Evolutionary conservation across 1,139 yeast species (phyloP).

Genomic region (Hansenula lynferdii): DNA sequence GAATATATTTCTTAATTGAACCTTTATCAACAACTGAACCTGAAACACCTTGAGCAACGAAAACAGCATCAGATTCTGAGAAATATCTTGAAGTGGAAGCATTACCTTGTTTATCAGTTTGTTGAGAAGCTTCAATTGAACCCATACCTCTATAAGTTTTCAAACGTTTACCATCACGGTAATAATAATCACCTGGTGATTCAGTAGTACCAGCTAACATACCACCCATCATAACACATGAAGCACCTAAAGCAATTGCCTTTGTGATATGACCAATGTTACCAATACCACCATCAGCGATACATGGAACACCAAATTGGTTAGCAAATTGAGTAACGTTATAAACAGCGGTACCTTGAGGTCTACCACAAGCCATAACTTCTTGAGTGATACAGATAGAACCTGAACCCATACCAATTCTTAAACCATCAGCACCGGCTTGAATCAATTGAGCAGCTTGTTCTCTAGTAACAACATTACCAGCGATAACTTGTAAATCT

Average conservation of each 20-base stretch:
- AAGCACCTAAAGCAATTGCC: conserved; percentile 96
- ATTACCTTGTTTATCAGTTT: conserved; percentile 80
- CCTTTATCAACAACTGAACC: conserved; percentile 98
- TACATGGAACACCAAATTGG: conserved; percentile 91
- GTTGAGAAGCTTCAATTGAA: conserved; percentile 98
- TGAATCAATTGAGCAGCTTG: conserved; percentile 95
- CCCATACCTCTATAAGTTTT: conserved; percentile 99
- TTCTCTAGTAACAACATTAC: conserved; percentile 98
- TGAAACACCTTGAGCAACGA: conserved; percentile 98
- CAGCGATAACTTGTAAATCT: conserved; percentile 85
- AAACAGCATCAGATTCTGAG: conserved; percentile 90
- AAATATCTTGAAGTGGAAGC: conserved; percentile 98
- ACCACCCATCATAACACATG: conserved; percentile 99
- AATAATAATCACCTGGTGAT: conserved; percentile 98
- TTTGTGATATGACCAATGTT: conserved; percentile 98
- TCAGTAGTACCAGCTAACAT: conserved; percentile 98
- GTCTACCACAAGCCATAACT: conserved; percentile 99
- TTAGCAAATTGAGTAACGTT: conserved; percentile 84
- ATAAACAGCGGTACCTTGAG: conserved; percentile 97
- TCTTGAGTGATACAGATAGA: conserved; percentile 99
- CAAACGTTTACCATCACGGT: conserved; percentile 96
- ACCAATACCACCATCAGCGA: conserved; percentile 99
- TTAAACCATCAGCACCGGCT: conserved; percentile 97
- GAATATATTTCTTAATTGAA: conserved; percentile 87
- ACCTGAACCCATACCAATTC: conserved; percentile 99